Conservation (phyloP, 2,329 filamentous ascomycete genomes). For the Stachybotrys chartarum region DNA sequence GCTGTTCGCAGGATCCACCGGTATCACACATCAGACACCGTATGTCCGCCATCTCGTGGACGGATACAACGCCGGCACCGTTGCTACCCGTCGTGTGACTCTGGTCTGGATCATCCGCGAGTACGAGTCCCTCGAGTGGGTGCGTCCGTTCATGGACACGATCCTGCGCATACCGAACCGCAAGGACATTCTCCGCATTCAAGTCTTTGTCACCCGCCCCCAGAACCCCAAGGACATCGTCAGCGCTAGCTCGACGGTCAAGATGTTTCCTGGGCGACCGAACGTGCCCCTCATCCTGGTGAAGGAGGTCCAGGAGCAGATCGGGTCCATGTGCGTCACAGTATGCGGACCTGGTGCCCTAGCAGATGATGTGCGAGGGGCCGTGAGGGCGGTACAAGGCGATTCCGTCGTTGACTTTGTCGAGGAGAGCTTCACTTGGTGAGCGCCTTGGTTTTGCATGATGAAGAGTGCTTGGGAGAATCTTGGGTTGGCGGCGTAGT, state of each 20-base stretch:
- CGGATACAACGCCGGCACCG: constrained; percentile 61
- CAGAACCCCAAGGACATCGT: constrained; percentile 76
- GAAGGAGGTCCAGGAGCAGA: constrained; percentile 73
- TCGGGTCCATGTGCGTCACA: constrained; percentile 83
- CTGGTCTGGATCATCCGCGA: constrained; percentile 92
- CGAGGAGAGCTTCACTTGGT: constrained; percentile 71
- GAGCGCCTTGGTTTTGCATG: not conserved
- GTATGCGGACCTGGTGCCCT: constrained; percentile 71
- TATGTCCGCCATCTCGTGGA: constrained; percentile 73
- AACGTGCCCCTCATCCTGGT: constrained; percentile 73
- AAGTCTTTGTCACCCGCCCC: constrained; percentile 85
- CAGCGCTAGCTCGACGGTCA: constrained; percentile 70
- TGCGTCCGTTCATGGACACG: constrained; percentile 73
- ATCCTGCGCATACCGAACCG: constrained; percentile 73
- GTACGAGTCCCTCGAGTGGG: constrained; percentile 86
- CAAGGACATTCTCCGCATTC: constrained; percentile 74
- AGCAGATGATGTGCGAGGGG: constrained; percentile 67
- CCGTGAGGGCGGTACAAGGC: constrained; percentile 57
- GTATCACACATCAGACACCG: constrained; percentile 91
- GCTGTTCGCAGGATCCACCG: constrained; percentile 85
- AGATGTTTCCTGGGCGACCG: constrained; percentile 86
- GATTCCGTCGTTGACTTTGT: constrained; percentile 63
- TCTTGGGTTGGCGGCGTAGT: not conserved
- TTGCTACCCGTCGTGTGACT: constrained; percentile 73
- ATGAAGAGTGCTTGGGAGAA: not conserved